Conservation (phyloP, 1,284 basidiomycete genomes). For the Fomes fomentarius region DNA sequence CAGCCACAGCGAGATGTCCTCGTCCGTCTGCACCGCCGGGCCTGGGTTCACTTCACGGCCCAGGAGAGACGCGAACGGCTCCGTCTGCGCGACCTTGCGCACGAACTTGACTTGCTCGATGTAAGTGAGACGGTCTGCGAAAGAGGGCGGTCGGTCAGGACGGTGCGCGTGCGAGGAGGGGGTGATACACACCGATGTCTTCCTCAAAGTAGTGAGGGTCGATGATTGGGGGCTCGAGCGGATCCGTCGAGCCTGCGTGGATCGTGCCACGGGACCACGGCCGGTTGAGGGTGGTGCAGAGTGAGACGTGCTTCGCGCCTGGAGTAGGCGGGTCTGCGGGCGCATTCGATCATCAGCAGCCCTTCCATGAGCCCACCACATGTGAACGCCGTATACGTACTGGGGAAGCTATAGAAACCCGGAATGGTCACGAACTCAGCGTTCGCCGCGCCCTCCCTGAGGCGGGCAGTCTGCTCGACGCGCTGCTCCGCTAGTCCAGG, state of each 20-base stretch:
- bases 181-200: slow-evolving; percentile 46
- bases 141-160: too few species aligned
- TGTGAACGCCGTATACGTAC: slow-evolving; percentile 17
- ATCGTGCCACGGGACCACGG: slow-evolving; percentile 44
- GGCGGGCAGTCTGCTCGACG: slow-evolving; percentile 31
- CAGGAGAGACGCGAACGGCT: slow-evolving; percentile 44
- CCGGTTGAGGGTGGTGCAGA: slow-evolving; percentile 33
- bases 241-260: slow-evolving; percentile 43
- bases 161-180: too few species aligned
- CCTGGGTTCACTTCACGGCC: slow-evolving; percentile 42
- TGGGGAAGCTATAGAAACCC: slow-evolving; percentile 21
- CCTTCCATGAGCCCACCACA: background rate
- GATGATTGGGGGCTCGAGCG: slow-evolving; percentile 42
- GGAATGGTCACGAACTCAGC: slow-evolving; percentile 31
- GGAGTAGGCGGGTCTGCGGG: slow-evolving; percentile 27
- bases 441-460: slow-evolving; percentile 24
- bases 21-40: slow-evolving; percentile 23
- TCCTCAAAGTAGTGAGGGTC: slow-evolving; percentile 54
- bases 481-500: slow-evolving; percentile 36
- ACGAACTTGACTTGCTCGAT: slow-evolving; percentile 53
- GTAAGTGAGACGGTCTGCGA: slow-evolving; percentile 44
- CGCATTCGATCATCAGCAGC: background rate
- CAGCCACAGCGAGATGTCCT: slow-evolving; percentile 14
- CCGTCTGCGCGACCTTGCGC: slow-evolving; percentile 41
- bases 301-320: slow-evolving; percentile 34